Evolutionary conservation across 2,329 filamentous ascomycete species (phyloP), one percentile per base, ranked within the genome.

Genomic region (Shiraia sp.): DNA sequence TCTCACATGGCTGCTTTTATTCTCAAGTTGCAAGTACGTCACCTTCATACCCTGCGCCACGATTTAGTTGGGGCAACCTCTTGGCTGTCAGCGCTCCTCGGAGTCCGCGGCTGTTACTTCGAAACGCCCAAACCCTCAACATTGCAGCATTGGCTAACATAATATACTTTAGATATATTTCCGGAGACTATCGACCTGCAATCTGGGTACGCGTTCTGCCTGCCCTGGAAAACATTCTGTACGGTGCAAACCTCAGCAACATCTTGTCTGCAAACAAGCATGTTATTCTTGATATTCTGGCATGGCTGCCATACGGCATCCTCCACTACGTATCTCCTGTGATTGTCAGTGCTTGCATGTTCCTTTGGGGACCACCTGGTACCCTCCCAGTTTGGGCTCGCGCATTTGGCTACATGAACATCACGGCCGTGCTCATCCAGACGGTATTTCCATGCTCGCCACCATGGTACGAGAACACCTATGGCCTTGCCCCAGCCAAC

Each of bases 131-230:
- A n/a, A n/a, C n/a, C n/a, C n/a, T n/a, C n/a, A n/a, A n/a, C n/a
- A n/a, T n/a, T n/a, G n/a, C n/a, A n/a, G n/a, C n/a, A n/a, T n/a
- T n/a, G n/a, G n/a, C n/a, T n/a, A n/a, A 34, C 12, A 3, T 32
- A 10, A 10, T 34, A 28, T n/a, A 36, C 40, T 40, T 40, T 63
- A 95, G 90, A 64, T 96, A 95, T 73, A 91, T 96, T 57, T 87
- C 90, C 26, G 81, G 84, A 55, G 87, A 92, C 64, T 93, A 90
- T 75, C 85, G 92, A 55, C 91, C 91, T 45, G 87, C 90, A 49
- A 96, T 96, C 61, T 96, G 90, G 88, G 92, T 96, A 54, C 90
- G 91, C 62, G 90, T 97, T 19, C 80, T 97, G 25, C 92, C 92
- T 4, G 90, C 92, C 13, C 81, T 97, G 51, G 92, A 97, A 73